Base-by-base conservation (phyloP, 371 early-diverging fungal species). In the Mortierella sp. region DNA sequence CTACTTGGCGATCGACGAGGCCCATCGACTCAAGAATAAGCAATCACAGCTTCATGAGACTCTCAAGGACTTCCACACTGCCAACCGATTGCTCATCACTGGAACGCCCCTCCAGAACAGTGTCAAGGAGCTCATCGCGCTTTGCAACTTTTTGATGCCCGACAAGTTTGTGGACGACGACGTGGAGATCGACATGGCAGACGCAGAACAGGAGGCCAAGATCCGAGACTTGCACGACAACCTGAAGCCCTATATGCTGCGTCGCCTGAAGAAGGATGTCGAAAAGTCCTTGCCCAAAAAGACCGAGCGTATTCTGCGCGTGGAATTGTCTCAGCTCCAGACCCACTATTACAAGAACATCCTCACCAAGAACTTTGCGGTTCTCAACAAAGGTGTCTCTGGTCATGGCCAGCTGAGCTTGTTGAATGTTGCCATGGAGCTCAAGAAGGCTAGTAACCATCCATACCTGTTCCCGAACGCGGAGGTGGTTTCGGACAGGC, bases 381-480 rank as follows among this genome's bases (percentile, higher is more conserved):
- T 93, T n/a, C 92, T 99, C 5, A 96, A 94, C 83, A 93, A 93
- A 77, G 96, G 96, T 34, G 91, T 92, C 14, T 87, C 95, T 2
- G 98, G 97, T 24, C 93, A 94, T 65, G 94, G 91, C 76, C 97
- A 95, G 89, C 92, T 96, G 90, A 97, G 95, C 82, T 94, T 97
- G 92, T 92, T 97, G 34, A 99, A 99, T 86, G 96, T 99, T 70
- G 96, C 98, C 72, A 98, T 97, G 87, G 98, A 98, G 92, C 94
- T 99, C 48, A 97, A 99, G 88, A 99, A 99, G 88, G 99, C 98
- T 72, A 96, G 98, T 80, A 99, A 99, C 87, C 99, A 99, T 88
- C 99, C 99, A 2, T 99, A 95, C 88, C 89, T 99, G 63, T 96
- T 99, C 65, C 96, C 96, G 16, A 96, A 96, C 73, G 97, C 97